A percentile compares a stretch with the other conserved stretches of the same genome.
Conservation (phyloP, 192 early-diverging fungal species). For the Umbelopsis sp. region DNA sequence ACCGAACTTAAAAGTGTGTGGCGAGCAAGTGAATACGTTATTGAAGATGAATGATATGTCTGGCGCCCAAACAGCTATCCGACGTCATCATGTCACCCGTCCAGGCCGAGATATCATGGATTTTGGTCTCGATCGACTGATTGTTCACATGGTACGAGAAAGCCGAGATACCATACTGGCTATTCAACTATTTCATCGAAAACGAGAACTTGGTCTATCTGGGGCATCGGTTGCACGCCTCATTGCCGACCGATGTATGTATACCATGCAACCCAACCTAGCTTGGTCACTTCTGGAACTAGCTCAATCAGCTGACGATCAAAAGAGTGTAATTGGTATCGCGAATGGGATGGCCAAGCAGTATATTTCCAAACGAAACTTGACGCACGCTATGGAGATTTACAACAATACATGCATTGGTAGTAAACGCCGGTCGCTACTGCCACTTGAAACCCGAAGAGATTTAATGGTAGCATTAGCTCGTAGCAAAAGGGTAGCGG, state of each 20-base stretch:
- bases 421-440: not conserved
- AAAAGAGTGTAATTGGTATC: not conserved
- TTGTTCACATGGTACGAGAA: not conserved
- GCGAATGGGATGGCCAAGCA: constrained; percentile 8
- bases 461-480: constrained; percentile 7
- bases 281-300: constrained; percentile 1
- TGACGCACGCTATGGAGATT: constrained; percentile 1
- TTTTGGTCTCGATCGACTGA: not conserved
- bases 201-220: constrained; percentile 3
- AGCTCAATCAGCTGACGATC: not conserved
- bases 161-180: not conserved
- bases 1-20: constrained; percentile 5
- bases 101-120: not conserved
- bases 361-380: not conserved
- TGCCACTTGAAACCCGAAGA: not conserved
- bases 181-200: not conserved
- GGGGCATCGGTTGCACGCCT: not conserved
- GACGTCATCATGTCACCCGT: not conserved
- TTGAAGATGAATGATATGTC: not conserved
- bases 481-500: not conserved
- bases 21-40: constrained; percentile 2
- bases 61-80: not conserved
- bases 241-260: constrained; percentile 5
- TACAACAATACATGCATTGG: not conserved
- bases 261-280: constrained; percentile 4